Evolutionary conservation across 805 yeast genomes (phyloP).

Genomic region (Wickerhamiella nectarea): DNA sequence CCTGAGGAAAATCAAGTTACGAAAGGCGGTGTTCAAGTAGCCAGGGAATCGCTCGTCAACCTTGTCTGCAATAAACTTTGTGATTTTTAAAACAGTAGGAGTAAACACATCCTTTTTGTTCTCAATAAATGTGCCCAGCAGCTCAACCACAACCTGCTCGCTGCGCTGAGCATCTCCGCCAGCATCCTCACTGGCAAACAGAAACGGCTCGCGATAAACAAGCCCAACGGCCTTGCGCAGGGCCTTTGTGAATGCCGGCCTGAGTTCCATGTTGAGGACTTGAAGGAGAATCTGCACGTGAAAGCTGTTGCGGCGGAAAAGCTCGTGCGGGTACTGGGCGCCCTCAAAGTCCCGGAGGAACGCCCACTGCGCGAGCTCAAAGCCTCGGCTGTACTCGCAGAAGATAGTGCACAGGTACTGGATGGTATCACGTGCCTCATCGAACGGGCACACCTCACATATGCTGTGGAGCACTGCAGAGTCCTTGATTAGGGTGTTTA

Average conservation of each 20-base stretch:
- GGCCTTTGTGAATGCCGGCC: not conserved
- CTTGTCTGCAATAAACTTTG: not conserved
- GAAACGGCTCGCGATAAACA: conserved; percentile 1
- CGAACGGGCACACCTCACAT: conserved; percentile 7
- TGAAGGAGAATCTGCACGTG: conserved; percentile 1
- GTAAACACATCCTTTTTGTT: not conserved
- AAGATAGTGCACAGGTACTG: not conserved
- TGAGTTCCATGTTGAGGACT: not conserved
- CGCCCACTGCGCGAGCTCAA: conserved; percentile 6
- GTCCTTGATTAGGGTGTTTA: not conserved
- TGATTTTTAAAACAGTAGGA: not conserved
- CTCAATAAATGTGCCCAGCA: not conserved
- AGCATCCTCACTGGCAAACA: not conserved
- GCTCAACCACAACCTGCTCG: not conserved
- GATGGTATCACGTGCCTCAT: not conserved
- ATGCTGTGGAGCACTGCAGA: not conserved
- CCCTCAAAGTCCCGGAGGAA: not conserved
- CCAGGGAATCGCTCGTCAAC: conserved; percentile 8
- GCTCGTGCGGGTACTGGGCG: conserved; percentile 3
- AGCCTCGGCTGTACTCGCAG: not conserved
- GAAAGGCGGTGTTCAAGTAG: not conserved
- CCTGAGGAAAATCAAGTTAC: conserved; percentile 5
- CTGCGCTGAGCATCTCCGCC: not conserved
- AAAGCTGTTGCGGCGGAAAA: conserved; percentile 6
- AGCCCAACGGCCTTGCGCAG: not conserved